A percentile compares a stretch with the other conserved stretches of the same genome.
phyloP scores from a whole-genome alignment of 768 basidiomycete species.

The Leccinum boreale region DNA sequence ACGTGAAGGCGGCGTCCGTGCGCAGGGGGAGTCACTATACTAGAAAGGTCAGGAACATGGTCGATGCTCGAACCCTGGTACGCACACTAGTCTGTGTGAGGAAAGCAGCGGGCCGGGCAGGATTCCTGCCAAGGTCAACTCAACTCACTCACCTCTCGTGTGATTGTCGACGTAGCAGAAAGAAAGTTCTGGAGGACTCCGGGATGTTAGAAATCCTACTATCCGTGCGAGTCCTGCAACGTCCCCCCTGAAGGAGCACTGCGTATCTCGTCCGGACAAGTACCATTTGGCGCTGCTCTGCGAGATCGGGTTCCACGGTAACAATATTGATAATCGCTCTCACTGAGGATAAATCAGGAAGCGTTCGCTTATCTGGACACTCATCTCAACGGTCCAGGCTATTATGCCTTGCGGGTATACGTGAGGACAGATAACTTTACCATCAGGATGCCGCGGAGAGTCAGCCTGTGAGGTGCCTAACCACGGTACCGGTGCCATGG shows the following conservation, averaged over 20 bases:
- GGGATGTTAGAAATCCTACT: not conserved
- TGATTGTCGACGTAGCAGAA: not conserved
- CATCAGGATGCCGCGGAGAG: constrained; percentile 19
- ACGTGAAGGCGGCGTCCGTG: constrained; percentile 18
- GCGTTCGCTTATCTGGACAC: constrained; percentile 1
- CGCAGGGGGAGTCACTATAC: not conserved
- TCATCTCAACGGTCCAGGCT: constrained; percentile 4
- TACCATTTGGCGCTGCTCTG: not conserved
- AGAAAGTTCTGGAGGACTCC: not conserved
- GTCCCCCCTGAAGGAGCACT: not conserved
- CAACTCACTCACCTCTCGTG: not conserved
- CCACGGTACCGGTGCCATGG: constrained; percentile 23
- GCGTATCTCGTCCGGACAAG: not conserved
- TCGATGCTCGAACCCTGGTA: constrained; percentile 1
- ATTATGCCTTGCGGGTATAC: constrained; percentile 2
- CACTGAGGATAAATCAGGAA: not conserved
- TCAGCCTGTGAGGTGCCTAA: constrained; percentile 7
- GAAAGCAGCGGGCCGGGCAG: not conserved
- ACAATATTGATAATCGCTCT: not conserved
- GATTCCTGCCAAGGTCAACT: not conserved
- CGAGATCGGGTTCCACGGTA: not conserved
- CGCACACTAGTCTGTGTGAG: not conserved
- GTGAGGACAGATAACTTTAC: constrained; percentile 8
- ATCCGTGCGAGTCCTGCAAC: not conserved
- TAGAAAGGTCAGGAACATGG: constrained; percentile 3